Evolutionary conservation across 345 rosid species (phyloP).

Genomic region (Laguncularia racemosa): DNA sequence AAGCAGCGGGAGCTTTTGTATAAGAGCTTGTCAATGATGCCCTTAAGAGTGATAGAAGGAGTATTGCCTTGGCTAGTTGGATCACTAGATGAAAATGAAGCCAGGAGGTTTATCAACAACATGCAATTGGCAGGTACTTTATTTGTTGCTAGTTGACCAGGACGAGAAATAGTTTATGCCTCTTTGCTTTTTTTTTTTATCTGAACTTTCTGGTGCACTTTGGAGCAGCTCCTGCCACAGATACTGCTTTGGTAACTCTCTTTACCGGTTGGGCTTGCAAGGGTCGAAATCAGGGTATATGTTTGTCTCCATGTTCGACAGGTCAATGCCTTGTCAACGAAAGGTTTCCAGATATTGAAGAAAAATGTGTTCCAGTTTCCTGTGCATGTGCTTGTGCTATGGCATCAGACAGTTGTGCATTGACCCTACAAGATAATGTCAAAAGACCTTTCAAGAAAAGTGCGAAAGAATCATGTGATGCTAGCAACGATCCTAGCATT

Average conservation of each 20-base stretch:
- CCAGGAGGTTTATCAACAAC: constrained; percentile 58
- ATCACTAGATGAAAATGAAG: constrained; percentile 61
- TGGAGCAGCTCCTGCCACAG: constrained; percentile 57
- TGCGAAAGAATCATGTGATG: constrained; percentile 25
- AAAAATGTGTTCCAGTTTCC: constrained; percentile 35
- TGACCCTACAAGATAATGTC: constrained; percentile 24
- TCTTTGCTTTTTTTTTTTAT: constrained; percentile 2
- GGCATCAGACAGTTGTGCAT: constrained; percentile 16
- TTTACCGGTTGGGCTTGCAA: constrained; percentile 97
- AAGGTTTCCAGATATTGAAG: constrained; percentile 46
- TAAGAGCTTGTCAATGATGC: constrained; percentile 84
- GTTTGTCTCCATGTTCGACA: constrained; percentile 50
- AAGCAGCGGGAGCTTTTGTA: constrained; percentile 75
- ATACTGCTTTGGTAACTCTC: constrained; percentile 69
- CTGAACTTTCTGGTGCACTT: constrained; percentile 10
- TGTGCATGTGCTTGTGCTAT: constrained; percentile 30
- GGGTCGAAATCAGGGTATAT: constrained; percentile 55
- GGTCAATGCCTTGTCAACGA: constrained; percentile 48
- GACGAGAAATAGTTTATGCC: too few relatives aligned
- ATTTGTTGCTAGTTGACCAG: too few relatives aligned
- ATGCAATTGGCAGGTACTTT: constrained; percentile 68
- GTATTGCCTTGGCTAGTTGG: constrained; percentile 87
- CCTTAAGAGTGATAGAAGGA: constrained; percentile 77
- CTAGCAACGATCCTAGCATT: constrained; percentile 13
- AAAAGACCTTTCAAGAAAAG: constrained; percentile 43